Evolutionary conservation across 106 monocot genomes (phyloP).

Genomic region (Apostasia ramifera): DNA sequence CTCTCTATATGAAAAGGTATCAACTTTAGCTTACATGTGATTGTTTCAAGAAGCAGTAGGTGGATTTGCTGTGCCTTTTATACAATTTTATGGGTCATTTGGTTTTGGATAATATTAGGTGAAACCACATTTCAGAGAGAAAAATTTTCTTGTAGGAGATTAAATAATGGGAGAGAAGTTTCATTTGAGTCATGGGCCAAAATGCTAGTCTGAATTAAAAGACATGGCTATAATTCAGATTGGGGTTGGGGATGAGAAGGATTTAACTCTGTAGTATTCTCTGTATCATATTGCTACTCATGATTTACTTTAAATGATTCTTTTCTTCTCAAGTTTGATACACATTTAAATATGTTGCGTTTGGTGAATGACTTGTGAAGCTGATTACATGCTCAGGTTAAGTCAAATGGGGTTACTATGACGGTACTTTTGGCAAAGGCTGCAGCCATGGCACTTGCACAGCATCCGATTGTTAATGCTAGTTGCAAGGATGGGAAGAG

Average conservation of each 20-base stretch:
- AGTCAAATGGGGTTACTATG: constrained; percentile 95
- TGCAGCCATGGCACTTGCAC: constrained; percentile 84
- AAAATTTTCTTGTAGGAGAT: too few relatives aligned
- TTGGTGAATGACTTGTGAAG: background rate
- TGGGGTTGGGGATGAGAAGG: too few relatives aligned
- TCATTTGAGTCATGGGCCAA: too few relatives aligned
- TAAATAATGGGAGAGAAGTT: too few relatives aligned
- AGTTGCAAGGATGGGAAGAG: constrained; percentile 92
- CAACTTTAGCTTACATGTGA: too few relatives aligned
- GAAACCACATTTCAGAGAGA: too few relatives aligned
- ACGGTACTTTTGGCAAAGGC: constrained; percentile 90
- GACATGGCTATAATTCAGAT: too few relatives aligned
- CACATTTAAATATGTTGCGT: background rate
- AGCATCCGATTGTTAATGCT: constrained; percentile 88
- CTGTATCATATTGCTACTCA: background rate
- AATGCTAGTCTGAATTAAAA: too few relatives aligned
- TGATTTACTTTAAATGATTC: background rate
- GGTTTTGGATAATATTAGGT: too few relatives aligned
- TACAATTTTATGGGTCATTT: too few relatives aligned
- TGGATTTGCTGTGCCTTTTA: too few relatives aligned
- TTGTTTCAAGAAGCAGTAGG: too few relatives aligned
- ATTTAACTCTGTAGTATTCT: background rate
- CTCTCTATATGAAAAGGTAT: constrained; percentile 80
- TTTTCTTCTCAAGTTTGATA: background rate
- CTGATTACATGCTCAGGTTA: constrained; percentile 35